Evolutionary conservation across 306 rosid genomes (phyloP).

Genomic region (Datisca glomerata): DNA sequence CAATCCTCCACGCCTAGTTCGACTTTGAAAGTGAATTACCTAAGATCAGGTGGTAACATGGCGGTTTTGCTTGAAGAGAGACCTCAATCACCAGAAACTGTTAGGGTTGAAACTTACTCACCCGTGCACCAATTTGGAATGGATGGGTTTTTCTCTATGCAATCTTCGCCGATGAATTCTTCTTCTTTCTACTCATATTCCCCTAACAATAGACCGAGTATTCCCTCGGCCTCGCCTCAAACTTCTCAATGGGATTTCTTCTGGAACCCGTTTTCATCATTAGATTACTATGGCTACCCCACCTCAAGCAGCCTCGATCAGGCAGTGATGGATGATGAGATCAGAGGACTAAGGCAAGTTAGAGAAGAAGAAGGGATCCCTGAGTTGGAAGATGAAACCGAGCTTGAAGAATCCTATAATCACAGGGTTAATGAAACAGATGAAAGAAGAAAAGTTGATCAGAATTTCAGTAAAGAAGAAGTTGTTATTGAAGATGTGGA

Average conservation of each 20-base stretch:
- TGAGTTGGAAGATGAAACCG: constrained; percentile 61
- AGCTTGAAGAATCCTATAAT: constrained; percentile 29
- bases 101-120: constrained; percentile 52
- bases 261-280: constrained; percentile 86
- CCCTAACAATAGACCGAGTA: constrained; percentile 37
- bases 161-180: constrained; percentile 46
- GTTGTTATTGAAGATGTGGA: constrained; percentile 53
- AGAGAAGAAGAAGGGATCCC: constrained; percentile 92
- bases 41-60: constrained; percentile 59
- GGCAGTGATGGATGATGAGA: constrained; percentile 44
- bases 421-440: constrained; percentile 25
- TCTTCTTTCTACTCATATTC: constrained; percentile 47
- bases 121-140: constrained; percentile 42
- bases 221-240: constrained; percentile 72
- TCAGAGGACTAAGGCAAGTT: constrained; percentile 53
- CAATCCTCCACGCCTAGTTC: constrained; percentile 55
- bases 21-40: constrained; percentile 48
- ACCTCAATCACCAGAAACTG: constrained; percentile 55
- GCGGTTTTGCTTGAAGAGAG: constrained; percentile 75
- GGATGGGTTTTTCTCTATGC: constrained; percentile 55
- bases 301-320: constrained; percentile 33
- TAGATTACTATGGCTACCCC: constrained; percentile 72
- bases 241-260: constrained; percentile 82
- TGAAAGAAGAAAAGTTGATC: constrained; percentile 28
- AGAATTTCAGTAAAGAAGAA: constrained; percentile 36